Percentiles rank a stretch among this genome's conserved stretches.
Conservation (phyloP, 2,329 filamentous ascomycete genomes). For the Pseudogymnoascus sp. region DNA sequence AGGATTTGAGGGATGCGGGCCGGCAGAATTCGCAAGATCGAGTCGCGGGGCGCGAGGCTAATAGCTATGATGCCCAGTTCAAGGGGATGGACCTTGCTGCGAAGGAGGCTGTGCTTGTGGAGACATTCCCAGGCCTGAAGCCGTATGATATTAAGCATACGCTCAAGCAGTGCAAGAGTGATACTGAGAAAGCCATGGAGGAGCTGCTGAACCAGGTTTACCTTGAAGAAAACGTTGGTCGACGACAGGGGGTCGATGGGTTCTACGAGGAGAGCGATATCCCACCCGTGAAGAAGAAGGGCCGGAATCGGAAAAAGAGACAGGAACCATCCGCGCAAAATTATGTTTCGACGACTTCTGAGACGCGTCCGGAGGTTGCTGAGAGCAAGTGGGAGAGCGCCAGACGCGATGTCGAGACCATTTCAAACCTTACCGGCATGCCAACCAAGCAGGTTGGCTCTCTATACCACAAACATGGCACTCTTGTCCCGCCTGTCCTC, state of each 20-base stretch:
- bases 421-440: conserved; percentile 44
- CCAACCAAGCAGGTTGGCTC: conserved; percentile 46
- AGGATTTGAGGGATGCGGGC: conserved; percentile 16
- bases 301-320: conserved; percentile 23
- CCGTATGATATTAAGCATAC: conserved; percentile 59
- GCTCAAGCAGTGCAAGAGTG: conserved; percentile 59
- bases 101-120: conserved; percentile 56
- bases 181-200: conserved; percentile 67
- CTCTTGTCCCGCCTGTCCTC: conserved; percentile 50
- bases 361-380: not conserved
- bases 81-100: conserved; percentile 47
- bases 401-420: conserved; percentile 53
- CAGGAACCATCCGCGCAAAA: conserved; percentile 14
- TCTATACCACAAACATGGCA: conserved; percentile 53
- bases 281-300: conserved; percentile 32
- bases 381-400: conserved; percentile 53
- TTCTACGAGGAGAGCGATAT: conserved; percentile 55
- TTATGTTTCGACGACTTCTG: not conserved
- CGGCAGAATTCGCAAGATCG: conserved; percentile 51
- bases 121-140: conserved; percentile 67
- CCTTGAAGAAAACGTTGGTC: conserved; percentile 60
- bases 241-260: conserved; percentile 71
- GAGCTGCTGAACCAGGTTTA: conserved; percentile 73
- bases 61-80: not conserved
- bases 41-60: not conserved